These are phyloP conservation scores for Bipolaris bicolor DNA, from an alignment of 2,329 filamentous ascomycete species.

Conservation along the genomic window DNA sequence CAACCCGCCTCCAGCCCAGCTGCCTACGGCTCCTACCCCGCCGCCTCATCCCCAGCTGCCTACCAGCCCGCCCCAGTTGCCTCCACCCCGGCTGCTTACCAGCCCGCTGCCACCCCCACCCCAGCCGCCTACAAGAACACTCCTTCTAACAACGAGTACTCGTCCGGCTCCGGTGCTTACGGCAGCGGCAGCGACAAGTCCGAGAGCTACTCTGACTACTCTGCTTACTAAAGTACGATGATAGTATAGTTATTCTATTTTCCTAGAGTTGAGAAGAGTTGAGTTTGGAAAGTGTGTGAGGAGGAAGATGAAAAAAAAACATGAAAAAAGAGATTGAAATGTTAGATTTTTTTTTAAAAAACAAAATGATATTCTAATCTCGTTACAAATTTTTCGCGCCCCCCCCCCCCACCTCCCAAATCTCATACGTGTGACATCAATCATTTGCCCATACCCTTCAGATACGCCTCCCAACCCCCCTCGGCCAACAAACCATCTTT, in stretches of 20 bases:
- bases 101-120: background rate
- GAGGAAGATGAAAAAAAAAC: background rate
- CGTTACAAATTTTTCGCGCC: too few species aligned
- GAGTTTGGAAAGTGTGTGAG: too few species aligned
- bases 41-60: background rate
- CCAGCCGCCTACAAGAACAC: too few species aligned
- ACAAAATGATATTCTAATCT: too few species aligned
- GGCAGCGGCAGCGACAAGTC: background rate
- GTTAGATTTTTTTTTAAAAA: too few species aligned
- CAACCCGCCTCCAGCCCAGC: background rate
- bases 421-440: too few species aligned
- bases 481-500: conserved; percentile 66
- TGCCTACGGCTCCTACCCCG: background rate
- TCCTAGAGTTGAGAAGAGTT: too few species aligned
- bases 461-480: conserved; percentile 63
- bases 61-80: background rate
- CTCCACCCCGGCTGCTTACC: background rate
- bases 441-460: conserved; percentile 50
- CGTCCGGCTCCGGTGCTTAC: background rate
- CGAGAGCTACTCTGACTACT: background rate
- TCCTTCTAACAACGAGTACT: background rate
- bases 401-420: too few species aligned
- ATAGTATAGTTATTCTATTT: too few species aligned
- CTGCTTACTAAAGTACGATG: too few species aligned
- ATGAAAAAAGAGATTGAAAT: background rate